Conservation (phyloP, 805 yeast species). For the Metschnikowia santaceciliae region DNA sequence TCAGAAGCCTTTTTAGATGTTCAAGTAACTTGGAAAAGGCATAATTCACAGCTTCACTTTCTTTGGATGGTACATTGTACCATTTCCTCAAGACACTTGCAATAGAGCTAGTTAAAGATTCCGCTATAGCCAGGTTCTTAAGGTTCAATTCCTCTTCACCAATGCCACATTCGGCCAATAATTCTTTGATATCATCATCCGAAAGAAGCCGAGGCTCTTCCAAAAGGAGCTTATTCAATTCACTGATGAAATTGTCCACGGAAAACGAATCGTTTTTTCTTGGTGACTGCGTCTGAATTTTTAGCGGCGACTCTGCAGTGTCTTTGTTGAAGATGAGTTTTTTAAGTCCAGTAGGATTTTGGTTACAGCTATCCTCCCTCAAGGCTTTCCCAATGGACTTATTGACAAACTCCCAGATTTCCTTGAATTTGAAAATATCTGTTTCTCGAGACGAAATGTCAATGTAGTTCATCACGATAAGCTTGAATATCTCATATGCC, state of each 20-base stretch:
- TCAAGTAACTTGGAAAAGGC: slow-evolving; percentile 17
- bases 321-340: slow-evolving; percentile 21
- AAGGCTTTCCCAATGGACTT: slow-evolving; percentile 21
- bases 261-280: slow-evolving; percentile 21
- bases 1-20: not conserved
- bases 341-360: slow-evolving; percentile 2
- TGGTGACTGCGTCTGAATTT: slow-evolving; percentile 21
- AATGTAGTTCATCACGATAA: slow-evolving; percentile 30
- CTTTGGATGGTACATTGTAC: not conserved
- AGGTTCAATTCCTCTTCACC: slow-evolving; percentile 10
- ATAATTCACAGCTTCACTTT: slow-evolving; percentile 13
- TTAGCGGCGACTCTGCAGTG: slow-evolving; percentile 35
- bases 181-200: slow-evolving; percentile 17
- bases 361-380: slow-evolving; percentile 1
- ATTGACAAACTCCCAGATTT: slow-evolving; percentile 36
- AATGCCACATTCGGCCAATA: slow-evolving; percentile 7
- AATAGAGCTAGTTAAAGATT: not conserved
- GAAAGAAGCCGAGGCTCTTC: slow-evolving; percentile 9
- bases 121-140: not conserved
- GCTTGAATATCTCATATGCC: slow-evolving; percentile 34
- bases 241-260: slow-evolving; percentile 24
- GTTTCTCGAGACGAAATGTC: slow-evolving; percentile 33
- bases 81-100: slow-evolving; percentile 6
- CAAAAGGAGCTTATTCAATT: slow-evolving; percentile 22
- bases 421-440: slow-evolving; percentile 29